Base-by-base conservation (phyloP, 2,329 filamentous ascomycete genomes). In the Fusarium burgessii region DNA sequence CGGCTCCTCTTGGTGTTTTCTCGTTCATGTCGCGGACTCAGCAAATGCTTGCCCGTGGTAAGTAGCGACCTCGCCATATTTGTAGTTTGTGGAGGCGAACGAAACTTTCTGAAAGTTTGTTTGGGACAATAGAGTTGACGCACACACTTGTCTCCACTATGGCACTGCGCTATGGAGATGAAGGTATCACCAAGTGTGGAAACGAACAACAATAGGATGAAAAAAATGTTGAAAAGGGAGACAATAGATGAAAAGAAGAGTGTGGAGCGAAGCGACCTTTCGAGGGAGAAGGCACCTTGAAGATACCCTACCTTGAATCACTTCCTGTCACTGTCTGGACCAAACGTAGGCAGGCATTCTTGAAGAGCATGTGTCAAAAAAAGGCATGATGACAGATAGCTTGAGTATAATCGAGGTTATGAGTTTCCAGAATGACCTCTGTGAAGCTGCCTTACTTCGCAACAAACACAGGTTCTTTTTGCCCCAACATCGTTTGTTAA, bases 11-110 rank as follows among this genome's bases (percentile, higher is more conserved):
- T 71, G 25, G 45, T 42, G 38, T 57, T 52, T 46, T 18, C 15
- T 17, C 29, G 38, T n/a, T 60, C 51, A 17, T 27, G 25, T 14
- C 63, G 62, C 13, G 70, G 70, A 43, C 70, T 73, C 15, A 73
- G 62, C 42, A 50, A 20, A 23, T 49, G 70, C 47, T 72, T 72
- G n/a, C 40, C 43, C 29, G 49, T 29, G 23, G 62, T 33, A 23
- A 43, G 23, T 13, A n/a, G 61, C 15, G 38, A 47, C 17, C 47
- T 40, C 38, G 35, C 33, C 68, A 71, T 71, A 14, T 56, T 20
- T 59, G 47, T 25, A 35, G 27, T 9, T 5, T 47, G 36, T 23
- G 20, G 43, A n/a, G 41, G 33, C 32, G 20, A 32, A 46, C 18
- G 15, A 38, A 43, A 41, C 9, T 43, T 12, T 20, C 23, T 25